Evolutionary conservation across 345 rosid species (phyloP).

Genomic region (Sonneratia alba): DNA sequence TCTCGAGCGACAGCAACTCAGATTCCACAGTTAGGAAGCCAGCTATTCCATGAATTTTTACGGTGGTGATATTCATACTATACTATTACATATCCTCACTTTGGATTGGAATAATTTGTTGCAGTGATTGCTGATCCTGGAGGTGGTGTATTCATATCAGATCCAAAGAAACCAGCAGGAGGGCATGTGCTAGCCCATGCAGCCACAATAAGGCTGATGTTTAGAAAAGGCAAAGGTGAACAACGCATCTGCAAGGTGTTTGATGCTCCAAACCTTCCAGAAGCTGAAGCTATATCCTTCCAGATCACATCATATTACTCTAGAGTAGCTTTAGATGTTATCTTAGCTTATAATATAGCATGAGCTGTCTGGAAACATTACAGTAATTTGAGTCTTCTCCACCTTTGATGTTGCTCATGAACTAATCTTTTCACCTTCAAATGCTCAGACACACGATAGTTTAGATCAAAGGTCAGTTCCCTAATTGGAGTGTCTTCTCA

Average conservation of each 20-base stretch:
- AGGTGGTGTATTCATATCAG: conserved; percentile 80
- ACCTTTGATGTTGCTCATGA: background rate
- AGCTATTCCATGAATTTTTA: background rate
- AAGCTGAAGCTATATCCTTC: conserved; percentile 90
- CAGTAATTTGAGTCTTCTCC: background rate
- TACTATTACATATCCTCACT: background rate
- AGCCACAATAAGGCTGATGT: conserved; percentile 73
- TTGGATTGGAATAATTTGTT: conserved; percentile 13
- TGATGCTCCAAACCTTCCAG: conserved; percentile 88
- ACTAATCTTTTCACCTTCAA: background rate
- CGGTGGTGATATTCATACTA: background rate
- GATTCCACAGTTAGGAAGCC: background rate
- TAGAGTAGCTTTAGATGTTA: background rate
- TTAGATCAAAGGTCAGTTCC: background rate
- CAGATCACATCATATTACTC: background rate
- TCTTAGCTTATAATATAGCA: background rate
- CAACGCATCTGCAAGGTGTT: conserved; percentile 81
- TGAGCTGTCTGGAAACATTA: background rate
- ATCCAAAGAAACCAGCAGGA: conserved; percentile 84
- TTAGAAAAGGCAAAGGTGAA: conserved; percentile 95
- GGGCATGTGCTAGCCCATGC: conserved; percentile 90
- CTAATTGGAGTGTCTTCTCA: background rate
- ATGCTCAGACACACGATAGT: background rate
- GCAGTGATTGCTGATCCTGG: conserved; percentile 85
- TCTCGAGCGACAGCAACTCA: background rate